phyloP scores from a whole-genome alignment of 2,329 filamentous ascomycete species.

The Xylariaceae sp. region DNA sequence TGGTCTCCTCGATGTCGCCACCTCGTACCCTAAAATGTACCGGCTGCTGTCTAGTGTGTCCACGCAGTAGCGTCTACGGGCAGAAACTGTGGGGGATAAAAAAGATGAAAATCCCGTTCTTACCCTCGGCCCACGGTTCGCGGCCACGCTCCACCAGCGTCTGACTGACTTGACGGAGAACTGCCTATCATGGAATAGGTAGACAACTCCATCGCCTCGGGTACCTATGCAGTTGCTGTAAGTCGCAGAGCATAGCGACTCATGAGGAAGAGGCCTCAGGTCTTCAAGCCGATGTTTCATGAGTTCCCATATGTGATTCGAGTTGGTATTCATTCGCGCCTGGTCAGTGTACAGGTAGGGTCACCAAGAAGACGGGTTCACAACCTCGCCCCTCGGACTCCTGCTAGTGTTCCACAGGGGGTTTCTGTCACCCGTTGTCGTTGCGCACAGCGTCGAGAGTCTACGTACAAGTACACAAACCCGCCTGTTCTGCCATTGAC shows the following conservation, averaged over 20 bases:
- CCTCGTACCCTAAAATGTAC: neutral
- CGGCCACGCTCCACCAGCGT: neutral
- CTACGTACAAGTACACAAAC: neutral
- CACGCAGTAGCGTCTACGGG: neutral
- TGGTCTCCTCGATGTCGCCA: conserved; percentile 5
- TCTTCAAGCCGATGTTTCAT: too few species aligned
- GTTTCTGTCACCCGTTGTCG: neutral
- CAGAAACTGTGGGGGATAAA: neutral
- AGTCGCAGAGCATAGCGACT: too few species aligned
- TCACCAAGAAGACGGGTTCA: too few species aligned
- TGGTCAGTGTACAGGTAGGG: too few species aligned
- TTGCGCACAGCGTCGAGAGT: neutral
- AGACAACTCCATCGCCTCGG: too few species aligned
- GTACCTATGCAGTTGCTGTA: too few species aligned
- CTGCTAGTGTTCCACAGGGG: too few species aligned
- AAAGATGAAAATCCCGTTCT: neutral
- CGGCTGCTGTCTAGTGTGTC: neutral
- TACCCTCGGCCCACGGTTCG: neutral
- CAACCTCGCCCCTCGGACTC: too few species aligned
- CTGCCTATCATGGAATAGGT: neutral
- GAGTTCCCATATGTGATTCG: too few species aligned
- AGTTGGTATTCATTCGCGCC: too few species aligned
- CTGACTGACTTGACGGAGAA: neutral
- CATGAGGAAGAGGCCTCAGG: too few species aligned
- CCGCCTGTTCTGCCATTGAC: neutral